phyloP scores from a whole-genome alignment of 306 rosid genomes.

The Sphenostylis stenocarpa region DNA sequence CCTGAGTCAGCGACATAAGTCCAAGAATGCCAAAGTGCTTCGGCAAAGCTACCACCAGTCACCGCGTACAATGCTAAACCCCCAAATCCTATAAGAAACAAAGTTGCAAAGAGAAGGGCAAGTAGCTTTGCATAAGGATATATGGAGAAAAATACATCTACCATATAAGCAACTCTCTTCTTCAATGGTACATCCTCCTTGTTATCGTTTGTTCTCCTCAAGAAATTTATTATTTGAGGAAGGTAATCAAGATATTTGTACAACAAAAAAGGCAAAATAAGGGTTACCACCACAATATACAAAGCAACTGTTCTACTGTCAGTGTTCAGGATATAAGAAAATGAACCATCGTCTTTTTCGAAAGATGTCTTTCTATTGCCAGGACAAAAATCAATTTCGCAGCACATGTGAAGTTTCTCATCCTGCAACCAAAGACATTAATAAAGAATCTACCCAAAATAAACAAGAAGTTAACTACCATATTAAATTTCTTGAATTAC shows the following conservation, averaged over 20 bases:
- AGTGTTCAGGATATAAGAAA: slow-evolving; percentile 37
- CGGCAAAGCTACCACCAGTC: slow-evolving; percentile 81
- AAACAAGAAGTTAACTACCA: neutral
- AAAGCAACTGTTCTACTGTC: slow-evolving; percentile 69
- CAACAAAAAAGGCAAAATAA: slow-evolving; percentile 65
- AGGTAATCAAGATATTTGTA: slow-evolving; percentile 77
- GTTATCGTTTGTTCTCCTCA: slow-evolving; percentile 54
- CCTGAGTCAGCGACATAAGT: slow-evolving; percentile 96
- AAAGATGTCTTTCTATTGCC: slow-evolving; percentile 25
- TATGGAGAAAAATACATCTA: slow-evolving; percentile 91
- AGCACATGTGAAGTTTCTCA: slow-evolving; percentile 46
- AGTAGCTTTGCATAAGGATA: slow-evolving; percentile 94
- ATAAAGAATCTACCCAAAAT: neutral
- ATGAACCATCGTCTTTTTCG: slow-evolving; percentile 25
- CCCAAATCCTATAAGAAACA: slow-evolving; percentile 89
- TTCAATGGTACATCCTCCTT: slow-evolving; percentile 86
- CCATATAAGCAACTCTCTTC: slow-evolving; percentile 89
- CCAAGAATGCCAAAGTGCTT: slow-evolving; percentile 99
- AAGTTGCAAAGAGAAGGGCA: slow-evolving; percentile 92
- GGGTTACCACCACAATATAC: slow-evolving; percentile 61
- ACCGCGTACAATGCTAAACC: slow-evolving; percentile 94
- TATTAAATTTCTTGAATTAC: neutral
- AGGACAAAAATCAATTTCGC: slow-evolving; percentile 30
- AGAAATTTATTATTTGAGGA: slow-evolving; percentile 58
- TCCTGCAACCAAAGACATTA: slow-evolving; percentile 52